Evolutionary conservation across 176 grass and related monocot genomes (phyloP).

Genomic region (Hordeum marinum): DNA sequence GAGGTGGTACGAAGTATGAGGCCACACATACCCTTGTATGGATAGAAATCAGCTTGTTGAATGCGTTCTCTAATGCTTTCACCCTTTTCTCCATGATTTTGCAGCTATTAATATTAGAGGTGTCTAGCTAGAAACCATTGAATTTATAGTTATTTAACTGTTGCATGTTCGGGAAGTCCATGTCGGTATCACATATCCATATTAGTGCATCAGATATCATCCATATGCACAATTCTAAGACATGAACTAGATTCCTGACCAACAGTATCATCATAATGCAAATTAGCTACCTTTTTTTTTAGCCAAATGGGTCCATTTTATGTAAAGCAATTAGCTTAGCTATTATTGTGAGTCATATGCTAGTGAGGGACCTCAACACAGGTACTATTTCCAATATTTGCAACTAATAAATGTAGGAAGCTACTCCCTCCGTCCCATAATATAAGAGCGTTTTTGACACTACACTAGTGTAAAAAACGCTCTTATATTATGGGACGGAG

Average conservation of each 20-base stretch:
- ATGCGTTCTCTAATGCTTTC: not conserved
- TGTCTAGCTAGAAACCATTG: not conserved
- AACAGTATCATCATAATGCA: not conserved
- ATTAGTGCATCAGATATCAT: constrained; percentile 4
- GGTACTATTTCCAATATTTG: constrained; percentile 4
- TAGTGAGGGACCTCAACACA: not conserved
- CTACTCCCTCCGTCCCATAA: no score
- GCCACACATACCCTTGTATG: not conserved
- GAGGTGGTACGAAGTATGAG: constrained; percentile 1
- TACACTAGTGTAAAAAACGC: no score
- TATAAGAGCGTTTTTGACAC: no score
- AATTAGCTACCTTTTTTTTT: not conserved
- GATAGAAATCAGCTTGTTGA: not conserved
- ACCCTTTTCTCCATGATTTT: not conserved
- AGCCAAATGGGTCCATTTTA: not conserved
- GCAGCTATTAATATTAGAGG: not conserved
- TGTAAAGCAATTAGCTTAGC: not conserved
- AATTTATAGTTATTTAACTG: not conserved
- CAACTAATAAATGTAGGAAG: constrained; percentile 1
- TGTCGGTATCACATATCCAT: constrained; percentile 6
- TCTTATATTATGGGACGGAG: no score
- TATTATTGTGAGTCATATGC: not conserved
- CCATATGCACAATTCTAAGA: not conserved
- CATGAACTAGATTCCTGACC: not conserved
- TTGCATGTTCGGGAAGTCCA: not conserved